Evolutionary conservation across 257 asterid species (phyloP).

Genomic region (Gentiana straminea): DNA sequence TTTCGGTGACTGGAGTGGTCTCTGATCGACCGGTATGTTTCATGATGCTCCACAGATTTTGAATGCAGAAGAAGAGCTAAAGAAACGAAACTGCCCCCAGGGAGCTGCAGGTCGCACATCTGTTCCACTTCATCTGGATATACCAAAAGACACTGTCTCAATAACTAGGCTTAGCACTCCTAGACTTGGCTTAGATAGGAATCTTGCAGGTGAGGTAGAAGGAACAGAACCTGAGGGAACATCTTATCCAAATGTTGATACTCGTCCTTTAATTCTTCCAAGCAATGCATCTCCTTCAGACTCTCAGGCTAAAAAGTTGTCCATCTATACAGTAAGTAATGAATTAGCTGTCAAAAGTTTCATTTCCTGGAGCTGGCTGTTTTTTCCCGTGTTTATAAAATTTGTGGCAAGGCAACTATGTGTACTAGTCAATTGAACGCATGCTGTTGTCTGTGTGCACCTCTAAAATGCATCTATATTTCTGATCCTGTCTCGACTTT

Average conservation of each 20-base stretch:
- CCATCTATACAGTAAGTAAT: conserved; percentile 37
- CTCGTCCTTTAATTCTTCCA: conserved; percentile 49
- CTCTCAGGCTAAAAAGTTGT: conserved; percentile 57
- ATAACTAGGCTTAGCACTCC: conserved; percentile 68
- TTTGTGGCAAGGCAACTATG: too few species aligned
- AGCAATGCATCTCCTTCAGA: conserved; percentile 83
- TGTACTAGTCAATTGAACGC: too few species aligned
- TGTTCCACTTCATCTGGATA: conserved; percentile 66
- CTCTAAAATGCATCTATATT: too few species aligned
- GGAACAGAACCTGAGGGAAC: conserved; percentile 59
- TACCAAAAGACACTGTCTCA: conserved; percentile 69
- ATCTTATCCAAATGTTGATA: conserved; percentile 38
- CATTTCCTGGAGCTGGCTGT: too few species aligned
- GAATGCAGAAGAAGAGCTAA: conserved; percentile 79
- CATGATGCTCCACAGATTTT: conserved; percentile 47
- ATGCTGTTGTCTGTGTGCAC: too few species aligned
- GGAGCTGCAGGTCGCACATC: conserved; percentile 44
- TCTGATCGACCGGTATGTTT: background rate
- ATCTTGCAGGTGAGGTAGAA: conserved; percentile 41
- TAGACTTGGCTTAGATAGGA: conserved; percentile 59
- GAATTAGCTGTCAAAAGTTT: background rate
- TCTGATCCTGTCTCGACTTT: too few species aligned
- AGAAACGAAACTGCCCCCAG: conserved; percentile 45
- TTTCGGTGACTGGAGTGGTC: conserved; percentile 7
- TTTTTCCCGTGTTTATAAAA: too few species aligned